Base-by-base conservation (phyloP, 176 grass and related monocot genomes). In the Lolium multiflorum region DNA sequence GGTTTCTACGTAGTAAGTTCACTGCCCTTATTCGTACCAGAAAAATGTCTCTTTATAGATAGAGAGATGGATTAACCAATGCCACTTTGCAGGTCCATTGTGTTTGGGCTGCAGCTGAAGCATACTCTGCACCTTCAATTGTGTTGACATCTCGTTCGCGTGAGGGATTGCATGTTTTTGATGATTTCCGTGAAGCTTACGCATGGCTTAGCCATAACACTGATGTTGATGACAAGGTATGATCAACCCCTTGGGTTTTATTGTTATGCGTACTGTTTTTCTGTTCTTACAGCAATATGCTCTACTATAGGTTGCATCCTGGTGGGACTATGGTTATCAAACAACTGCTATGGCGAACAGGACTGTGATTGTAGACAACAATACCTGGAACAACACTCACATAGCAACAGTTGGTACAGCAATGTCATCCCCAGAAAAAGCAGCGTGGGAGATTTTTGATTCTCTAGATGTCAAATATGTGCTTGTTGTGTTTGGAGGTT, bases 261-360 rank as follows among this genome's bases (percentile, higher is more conserved):
- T 78, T 77, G 5, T 57, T 65, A 65, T 47, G 24, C 78, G 82
- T 6, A 58, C 77, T 82, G 63, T 24, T 24, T 7, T 64, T 74
- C 68, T 71, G 18, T 63, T 26, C 71, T 91, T 68, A 85, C 13
- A 72, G 18, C 70, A 61, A 72, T 71, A 56, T 76, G 21, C 16
- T 91, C 62, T 35, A 11, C 46, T 91, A 26, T 63, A 99, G 97
- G 97, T 99, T 67, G 97, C 97, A 22, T 99, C 97, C 68, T 99
- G 97, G 97, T 99, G 97, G 97, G 97, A 99, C 71, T 99, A 99
- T 81, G 97, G 97, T 80, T 99, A 99, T 80, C 97, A 99, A 93
- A 99, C 97, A 85, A 99, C 94, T 80, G 97, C 97, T 61, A 99
- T 99, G 97, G 97, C 97, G 65, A 99, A 99, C 77, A 88, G 97